A percentile compares a stretch with the other conserved stretches of the same genome.
Conservation (phyloP, 352 stramenopile genomes). For the Globisporangium splendens region DNA sequence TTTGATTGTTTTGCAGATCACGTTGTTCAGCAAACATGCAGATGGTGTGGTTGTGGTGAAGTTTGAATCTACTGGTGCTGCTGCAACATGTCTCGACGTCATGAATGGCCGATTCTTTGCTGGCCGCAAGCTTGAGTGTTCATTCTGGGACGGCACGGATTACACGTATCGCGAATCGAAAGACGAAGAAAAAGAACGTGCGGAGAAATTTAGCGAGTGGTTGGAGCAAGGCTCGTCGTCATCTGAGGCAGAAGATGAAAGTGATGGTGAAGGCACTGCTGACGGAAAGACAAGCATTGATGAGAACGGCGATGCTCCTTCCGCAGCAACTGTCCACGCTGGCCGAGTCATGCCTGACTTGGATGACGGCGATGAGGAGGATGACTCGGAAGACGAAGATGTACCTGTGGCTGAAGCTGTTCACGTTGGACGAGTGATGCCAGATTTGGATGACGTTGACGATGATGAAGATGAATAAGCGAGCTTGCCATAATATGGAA, state of each 20-base stretch:
- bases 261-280: slow-evolving; percentile 2
- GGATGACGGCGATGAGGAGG: slow-evolving; percentile 19
- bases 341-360: slow-evolving; percentile 13
- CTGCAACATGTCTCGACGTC: slow-evolving; percentile 82
- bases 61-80: slow-evolving; percentile 83
- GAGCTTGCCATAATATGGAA: neutral
- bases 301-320: neutral
- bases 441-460: slow-evolving; percentile 42
- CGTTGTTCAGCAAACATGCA: slow-evolving; percentile 92
- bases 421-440: slow-evolving; percentile 55
- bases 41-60: slow-evolving; percentile 95
- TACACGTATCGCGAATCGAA: slow-evolving; percentile 87
- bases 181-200: slow-evolving; percentile 77
- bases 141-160: slow-evolving; percentile 95
- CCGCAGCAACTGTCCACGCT: slow-evolving; percentile 8
- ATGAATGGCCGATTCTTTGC: slow-evolving; percentile 90
- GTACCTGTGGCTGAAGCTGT: slow-evolving; percentile 16
- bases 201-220: slow-evolving; percentile 94
- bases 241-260: slow-evolving; percentile 43
- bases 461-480: slow-evolving; percentile 24
- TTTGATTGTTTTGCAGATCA: slow-evolving; percentile 86
- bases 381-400: slow-evolving; percentile 18
- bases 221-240: slow-evolving; percentile 82
- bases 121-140: slow-evolving; percentile 81
- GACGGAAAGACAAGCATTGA: slow-evolving; percentile 10